Evolutionary conservation across 352 stramenopile genomes (phyloP), one percentile per base, ranked within the genome.

Genomic region (Phytophthora foliorum): DNA sequence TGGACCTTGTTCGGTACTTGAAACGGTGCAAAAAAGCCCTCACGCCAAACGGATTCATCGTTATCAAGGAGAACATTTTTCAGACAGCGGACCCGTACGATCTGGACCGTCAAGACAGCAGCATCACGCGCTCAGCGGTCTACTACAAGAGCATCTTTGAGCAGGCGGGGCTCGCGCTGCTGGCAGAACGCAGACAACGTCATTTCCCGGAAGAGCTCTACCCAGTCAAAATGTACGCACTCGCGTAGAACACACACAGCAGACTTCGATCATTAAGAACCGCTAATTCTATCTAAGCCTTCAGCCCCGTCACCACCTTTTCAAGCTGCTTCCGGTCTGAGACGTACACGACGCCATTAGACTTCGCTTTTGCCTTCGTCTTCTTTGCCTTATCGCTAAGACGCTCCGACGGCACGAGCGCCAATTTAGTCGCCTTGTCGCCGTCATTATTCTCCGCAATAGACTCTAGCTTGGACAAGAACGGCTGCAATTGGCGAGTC

Each of bases 191-290:
- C 61, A 82, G 77, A 46, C 95, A 99, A 72, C 72, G 92, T 21
- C 84, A 98, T 68, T 99, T 99, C 70, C 97, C 97, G 6, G 74
- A 92, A 57, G 93, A 98, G 63, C 91, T 99, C 46, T 99, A 97
- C 57, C 94, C 97, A 17, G 97, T 99, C 17, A 94, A 94, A 69
- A 98, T 98, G 89, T 97, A 98, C 63, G 94, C 96, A 14, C 77
- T 95, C 21, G 81, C 81, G 55, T 93, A 81, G 75, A 13, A 52
- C 31, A 8, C n/a, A 44, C 38, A 27, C n/a, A 48, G 10, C 53
- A 45, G 44, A 61, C 38, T 27, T 32, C 53, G 21, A 34, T 48
- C 19, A 21, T 22, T 31, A n/a, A 34, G 31, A 54, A 22, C 29
- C 13, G 17, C 27, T 11, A 21, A 54, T 44, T 49, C 22, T 57